Conservation (phyloP, 306 rosid species). For the Vicia faba region DNA sequence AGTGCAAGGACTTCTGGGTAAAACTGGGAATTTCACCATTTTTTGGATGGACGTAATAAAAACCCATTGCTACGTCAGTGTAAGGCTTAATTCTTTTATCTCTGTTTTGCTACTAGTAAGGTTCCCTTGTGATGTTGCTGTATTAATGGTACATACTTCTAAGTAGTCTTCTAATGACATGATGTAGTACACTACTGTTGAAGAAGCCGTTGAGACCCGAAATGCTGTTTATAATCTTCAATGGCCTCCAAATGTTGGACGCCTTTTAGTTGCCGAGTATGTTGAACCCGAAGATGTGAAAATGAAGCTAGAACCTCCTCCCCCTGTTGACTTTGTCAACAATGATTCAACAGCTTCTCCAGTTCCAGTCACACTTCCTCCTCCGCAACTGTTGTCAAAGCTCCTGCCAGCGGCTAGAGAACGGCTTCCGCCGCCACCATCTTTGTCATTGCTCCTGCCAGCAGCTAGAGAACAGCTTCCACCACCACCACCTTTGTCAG, state of each 20-base stretch:
- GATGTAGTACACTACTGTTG: slow-evolving; percentile 77
- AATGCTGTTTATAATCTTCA: slow-evolving; percentile 85
- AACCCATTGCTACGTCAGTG: slow-evolving; percentile 96
- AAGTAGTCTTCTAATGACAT: slow-evolving; percentile 7
- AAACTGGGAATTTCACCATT: slow-evolving; percentile 68
- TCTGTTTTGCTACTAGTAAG: slow-evolving; percentile 9
- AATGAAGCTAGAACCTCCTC: slow-evolving; percentile 60
- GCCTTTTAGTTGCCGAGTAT: slow-evolving; percentile 73
- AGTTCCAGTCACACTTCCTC: slow-evolving; percentile 43
- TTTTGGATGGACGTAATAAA: slow-evolving; percentile 99
- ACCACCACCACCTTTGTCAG: neutral
- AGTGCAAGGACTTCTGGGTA: slow-evolving; percentile 85
- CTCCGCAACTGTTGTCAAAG: neutral
- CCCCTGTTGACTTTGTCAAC: slow-evolving; percentile 49
- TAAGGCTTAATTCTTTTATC: slow-evolving; percentile 45
- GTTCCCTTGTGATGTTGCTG: slow-evolving; percentile 2
- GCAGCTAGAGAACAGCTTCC: slow-evolving; percentile 68
- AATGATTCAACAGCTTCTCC: slow-evolving; percentile 49
- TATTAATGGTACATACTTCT: slow-evolving; percentile 17
- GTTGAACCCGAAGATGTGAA: slow-evolving; percentile 86
- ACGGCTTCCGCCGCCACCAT: neutral
- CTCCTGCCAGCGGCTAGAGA: neutral
- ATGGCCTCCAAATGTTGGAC: slow-evolving; percentile 96
- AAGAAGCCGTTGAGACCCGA: slow-evolving; percentile 82
- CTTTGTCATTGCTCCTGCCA: slow-evolving; percentile 50